phyloP scores from a whole-genome alignment of 2,329 filamentous ascomycete genomes.

The Aspergillus viridinutans region DNA sequence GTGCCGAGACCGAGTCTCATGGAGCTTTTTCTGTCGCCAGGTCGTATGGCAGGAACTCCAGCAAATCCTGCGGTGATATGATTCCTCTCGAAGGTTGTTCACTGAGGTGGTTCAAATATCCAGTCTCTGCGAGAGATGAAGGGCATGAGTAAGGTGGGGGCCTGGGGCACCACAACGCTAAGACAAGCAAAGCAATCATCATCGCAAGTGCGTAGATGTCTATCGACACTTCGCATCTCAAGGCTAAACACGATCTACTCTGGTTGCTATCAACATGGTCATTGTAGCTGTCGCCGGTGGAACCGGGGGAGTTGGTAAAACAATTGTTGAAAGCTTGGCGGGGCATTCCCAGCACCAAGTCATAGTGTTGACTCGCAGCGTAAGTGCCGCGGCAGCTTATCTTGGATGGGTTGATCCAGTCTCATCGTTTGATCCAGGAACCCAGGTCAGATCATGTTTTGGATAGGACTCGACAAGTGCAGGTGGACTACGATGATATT shows the following conservation, averaged over 20 bases:
- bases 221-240: neutral
- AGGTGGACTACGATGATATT: conserved; percentile 34
- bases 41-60: neutral
- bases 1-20: neutral
- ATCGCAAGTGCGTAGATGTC: neutral
- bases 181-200: neutral
- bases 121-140: neutral
- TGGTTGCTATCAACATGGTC: conserved; percentile 25
- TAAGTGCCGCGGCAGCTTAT: conserved; percentile 13
- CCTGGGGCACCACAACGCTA: neutral
- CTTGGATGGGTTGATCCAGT: neutral
- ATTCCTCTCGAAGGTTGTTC: neutral
- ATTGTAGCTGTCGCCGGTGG: conserved; percentile 47
- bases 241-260: neutral
- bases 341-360: conserved; percentile 33
- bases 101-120: neutral
- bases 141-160: neutral
- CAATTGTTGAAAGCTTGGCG: conserved; percentile 44
- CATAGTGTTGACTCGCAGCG: conserved; percentile 42
- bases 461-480: conserved; percentile 14
- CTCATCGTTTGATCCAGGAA: neutral
- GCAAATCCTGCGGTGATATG: neutral
- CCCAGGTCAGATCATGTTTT: conserved; percentile 3
- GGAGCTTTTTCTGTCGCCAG: neutral
- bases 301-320: conserved; percentile 44